Evolutionary conservation across 352 stramenopile genomes (phyloP), one percentile per base, ranked within the genome.

Genomic region (Phytophthora cactorum): DNA sequence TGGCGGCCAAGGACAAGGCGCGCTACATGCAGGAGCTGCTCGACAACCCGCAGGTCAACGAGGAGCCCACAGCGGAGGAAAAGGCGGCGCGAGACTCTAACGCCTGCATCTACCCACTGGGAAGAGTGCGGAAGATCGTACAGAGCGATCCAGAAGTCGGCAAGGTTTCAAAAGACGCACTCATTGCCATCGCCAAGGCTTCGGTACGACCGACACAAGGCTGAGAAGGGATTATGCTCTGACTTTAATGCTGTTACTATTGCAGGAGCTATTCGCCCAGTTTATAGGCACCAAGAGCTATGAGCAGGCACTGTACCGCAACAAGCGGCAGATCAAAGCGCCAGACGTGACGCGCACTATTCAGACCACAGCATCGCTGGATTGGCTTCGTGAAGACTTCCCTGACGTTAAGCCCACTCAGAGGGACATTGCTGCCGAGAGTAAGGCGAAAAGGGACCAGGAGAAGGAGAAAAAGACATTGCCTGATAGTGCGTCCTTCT

Each of bases 81-180:
- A 75, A 76, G 17, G 52, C 57, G 11, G 63, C 50, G 11, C 44
- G 28, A 4, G 59, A 74, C 44, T 66, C 70, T 5, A 86, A 70
- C 61, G 66, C 63, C 28, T 91, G 80, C 47, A 38, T 93, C 14
- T 91, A 91, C 36, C 84, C 84, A 9, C 52, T 92, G 25, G 77
- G 79, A 65, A 50, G 96, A 25, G 93, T 98, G 62, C 92, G 95
- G 56, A 98, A 97, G 60, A 98, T 99, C 70, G 86, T 97, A 46
- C 93, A 97, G 72, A 90, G 94, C 39, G 95, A 99, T 72, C 89
- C 92, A 1, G 93, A 98, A 54, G 83, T 97, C 3, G 81, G 85
- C 38, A 96, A 95, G 28, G 72, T 99, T 22, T 97, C 90, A 17
- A 97, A 96, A 39, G 95, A 99, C 72, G 93, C 93, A 4, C 75